These are phyloP conservation scores for Verbena officinalis DNA, from an alignment of 257 asterid genomes.

Conservation along the genomic window DNA sequence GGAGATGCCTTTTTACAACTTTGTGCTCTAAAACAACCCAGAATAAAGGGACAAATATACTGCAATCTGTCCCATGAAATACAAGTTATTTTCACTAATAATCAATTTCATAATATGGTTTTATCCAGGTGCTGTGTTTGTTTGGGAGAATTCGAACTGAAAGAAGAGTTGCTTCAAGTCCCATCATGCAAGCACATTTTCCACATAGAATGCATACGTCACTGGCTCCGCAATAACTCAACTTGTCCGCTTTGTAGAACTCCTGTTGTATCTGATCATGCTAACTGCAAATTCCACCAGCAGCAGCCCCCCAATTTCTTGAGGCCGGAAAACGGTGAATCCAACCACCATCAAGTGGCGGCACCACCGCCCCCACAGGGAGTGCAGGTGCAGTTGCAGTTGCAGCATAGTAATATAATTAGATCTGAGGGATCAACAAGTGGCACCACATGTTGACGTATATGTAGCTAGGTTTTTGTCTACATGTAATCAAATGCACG, in stretches of 20 bases:
- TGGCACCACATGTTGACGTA: no score
- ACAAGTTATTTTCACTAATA: no score
- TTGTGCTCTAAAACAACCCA: background rate
- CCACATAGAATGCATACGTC: constrained; percentile 63
- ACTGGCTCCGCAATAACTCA: constrained; percentile 69
- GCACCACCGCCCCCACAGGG: background rate
- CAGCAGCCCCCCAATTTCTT: background rate
- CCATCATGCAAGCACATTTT: constrained; percentile 71
- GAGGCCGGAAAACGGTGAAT: background rate
- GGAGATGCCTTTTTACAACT: constrained; percentile 1
- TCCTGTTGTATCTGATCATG: constrained; percentile 29
- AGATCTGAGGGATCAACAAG: no score
- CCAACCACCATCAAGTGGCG: constrained; percentile 8
- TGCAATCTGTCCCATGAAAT: background rate
- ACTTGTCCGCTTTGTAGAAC: constrained; percentile 86
- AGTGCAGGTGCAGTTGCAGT: no score
- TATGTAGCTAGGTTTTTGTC: no score
- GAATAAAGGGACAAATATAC: constrained; percentile 9
- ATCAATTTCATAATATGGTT: no score
- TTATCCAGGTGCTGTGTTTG: constrained; percentile 74
- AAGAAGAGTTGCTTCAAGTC: constrained; percentile 64
- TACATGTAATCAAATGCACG: no score
- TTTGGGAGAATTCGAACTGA: constrained; percentile 71
- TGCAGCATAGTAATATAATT: no score
- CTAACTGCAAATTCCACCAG: constrained; percentile 13